A percentile compares a stretch with the other conserved stretches of the same genome.
Conservation (phyloP, 495 filamentous ascomycete species). For the Penicillium waksmanii region DNA sequence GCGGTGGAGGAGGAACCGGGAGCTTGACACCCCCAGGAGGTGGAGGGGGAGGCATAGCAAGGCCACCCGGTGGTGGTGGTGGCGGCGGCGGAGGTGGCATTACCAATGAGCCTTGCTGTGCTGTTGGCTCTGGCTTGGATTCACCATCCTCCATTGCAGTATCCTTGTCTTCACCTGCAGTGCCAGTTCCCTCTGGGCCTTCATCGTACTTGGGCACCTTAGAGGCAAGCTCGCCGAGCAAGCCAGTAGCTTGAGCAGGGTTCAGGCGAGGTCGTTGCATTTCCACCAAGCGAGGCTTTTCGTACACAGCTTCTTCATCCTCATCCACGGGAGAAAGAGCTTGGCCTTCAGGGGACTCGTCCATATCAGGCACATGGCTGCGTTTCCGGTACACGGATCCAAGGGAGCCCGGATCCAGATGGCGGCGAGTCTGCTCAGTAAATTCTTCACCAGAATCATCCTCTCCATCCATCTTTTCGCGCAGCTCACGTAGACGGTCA, state of each 20-base stretch:
- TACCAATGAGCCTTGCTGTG: constrained; percentile 31
- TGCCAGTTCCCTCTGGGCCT: constrained; percentile 59
- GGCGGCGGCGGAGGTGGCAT: constrained; percentile 55
- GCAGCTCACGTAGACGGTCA: constrained; percentile 86
- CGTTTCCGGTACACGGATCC: constrained; percentile 67
- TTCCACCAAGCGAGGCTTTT: constrained; percentile 68
- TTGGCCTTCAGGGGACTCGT: constrained; percentile 44
- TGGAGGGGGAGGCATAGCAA: constrained; percentile 39
- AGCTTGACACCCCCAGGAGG: constrained; percentile 17
- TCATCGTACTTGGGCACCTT: constrained; percentile 80
- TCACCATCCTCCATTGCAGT: constrained; percentile 38
- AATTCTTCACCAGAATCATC: constrained; percentile 52
- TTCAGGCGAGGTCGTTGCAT: constrained; percentile 75
- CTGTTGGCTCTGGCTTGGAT: constrained; percentile 18
- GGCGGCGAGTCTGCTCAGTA: constrained; percentile 52
- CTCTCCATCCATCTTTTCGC: constrained; percentile 89
- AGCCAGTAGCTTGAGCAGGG: constrained; percentile 69
- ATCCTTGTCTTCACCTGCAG: constrained; percentile 47
- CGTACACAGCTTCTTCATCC: constrained; percentile 56
- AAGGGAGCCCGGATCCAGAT: constrained; percentile 60
- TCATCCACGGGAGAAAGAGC: constrained; percentile 44
- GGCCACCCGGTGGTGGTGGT: constrained; percentile 45
- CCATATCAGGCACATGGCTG: constrained; percentile 52
- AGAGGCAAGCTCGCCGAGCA: constrained; percentile 78
- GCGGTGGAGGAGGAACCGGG: constrained; percentile 40